These are phyloP conservation scores for Penicillium olsonii DNA, from an alignment of 2,329 filamentous ascomycete species.

Conservation along the genomic window DNA sequence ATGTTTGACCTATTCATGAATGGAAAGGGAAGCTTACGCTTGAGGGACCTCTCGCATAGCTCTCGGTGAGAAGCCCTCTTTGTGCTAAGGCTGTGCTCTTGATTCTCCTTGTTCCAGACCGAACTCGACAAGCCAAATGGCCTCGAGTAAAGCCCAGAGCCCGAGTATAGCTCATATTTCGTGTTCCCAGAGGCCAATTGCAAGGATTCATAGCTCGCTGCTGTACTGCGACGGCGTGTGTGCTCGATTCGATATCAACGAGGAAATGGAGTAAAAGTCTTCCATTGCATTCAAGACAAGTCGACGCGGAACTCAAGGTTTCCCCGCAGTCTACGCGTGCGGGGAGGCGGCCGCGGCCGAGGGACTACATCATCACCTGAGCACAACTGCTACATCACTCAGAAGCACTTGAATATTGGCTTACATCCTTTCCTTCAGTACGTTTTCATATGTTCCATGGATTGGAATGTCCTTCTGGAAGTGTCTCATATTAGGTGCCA, in stretches of 20 bases:
- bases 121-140: background rate
- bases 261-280: background rate
- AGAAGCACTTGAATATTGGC: no score
- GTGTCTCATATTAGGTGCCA: no score
- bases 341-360: slow-evolving; percentile 5
- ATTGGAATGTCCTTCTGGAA: no score
- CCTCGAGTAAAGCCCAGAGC: slow-evolving; percentile 6
- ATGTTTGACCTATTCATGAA: background rate
- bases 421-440: no score
- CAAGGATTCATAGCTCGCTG: slow-evolving; percentile 11
- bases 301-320: background rate
- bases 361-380: background rate
- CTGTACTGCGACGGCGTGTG: background rate
- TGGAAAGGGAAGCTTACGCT: slow-evolving; percentile 15
- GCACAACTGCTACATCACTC: no score
- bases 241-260: background rate
- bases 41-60: slow-evolving; percentile 27
- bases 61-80: slow-evolving; percentile 24
- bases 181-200: slow-evolving; percentile 1
- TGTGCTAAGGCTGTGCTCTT: background rate
- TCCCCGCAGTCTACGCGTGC: slow-evolving; percentile 15
- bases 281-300: no score
- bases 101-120: background rate
- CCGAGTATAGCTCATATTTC: slow-evolving; percentile 16
- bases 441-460: no score